These are phyloP conservation scores for Hypoxylon rickii DNA, from an alignment of 495 filamentous ascomycete species.

Conservation along the genomic window DNA sequence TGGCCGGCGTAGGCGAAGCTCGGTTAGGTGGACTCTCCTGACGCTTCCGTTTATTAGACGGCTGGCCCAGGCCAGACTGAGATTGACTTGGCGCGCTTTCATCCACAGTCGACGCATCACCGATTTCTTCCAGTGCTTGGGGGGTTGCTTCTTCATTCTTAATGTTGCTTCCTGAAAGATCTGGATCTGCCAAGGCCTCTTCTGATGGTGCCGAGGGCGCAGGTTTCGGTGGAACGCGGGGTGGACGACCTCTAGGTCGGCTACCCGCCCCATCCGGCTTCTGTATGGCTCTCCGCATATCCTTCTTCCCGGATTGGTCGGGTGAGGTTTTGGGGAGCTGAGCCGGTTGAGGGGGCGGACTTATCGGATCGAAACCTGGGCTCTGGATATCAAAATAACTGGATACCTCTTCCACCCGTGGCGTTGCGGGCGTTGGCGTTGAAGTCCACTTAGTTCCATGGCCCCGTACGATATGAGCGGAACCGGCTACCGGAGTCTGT, in stretches of 20 bases:
- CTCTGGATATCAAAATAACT: slow-evolving; percentile 41
- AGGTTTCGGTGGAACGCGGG: slow-evolving; percentile 38
- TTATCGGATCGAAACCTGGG: slow-evolving; percentile 52
- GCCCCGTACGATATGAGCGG: slow-evolving; percentile 39
- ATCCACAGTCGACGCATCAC: slow-evolving; percentile 54
- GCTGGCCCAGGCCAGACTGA: slow-evolving; percentile 18
- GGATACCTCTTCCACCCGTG: slow-evolving; percentile 36
- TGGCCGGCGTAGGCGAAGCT: slow-evolving; percentile 51
- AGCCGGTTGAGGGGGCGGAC: slow-evolving; percentile 48
- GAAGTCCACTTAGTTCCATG: slow-evolving; percentile 56
- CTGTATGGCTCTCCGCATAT: slow-evolving; percentile 28
- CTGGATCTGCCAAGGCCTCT: slow-evolving; percentile 55
- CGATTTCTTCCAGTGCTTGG: slow-evolving; percentile 52
- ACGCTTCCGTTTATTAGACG: slow-evolving; percentile 50
- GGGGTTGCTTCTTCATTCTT: slow-evolving; percentile 74
- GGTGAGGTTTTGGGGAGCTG: slow-evolving; percentile 35
- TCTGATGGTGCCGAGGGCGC: slow-evolving; percentile 55
- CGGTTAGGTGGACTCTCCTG: slow-evolving; percentile 47
- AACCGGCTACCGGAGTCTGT: slow-evolving; percentile 25
- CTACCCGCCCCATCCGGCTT: slow-evolving; percentile 32
- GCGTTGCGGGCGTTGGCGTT: slow-evolving; percentile 52
- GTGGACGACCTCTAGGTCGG: slow-evolving; percentile 42
- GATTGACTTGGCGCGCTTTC: slow-evolving; percentile 42
- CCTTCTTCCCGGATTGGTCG: slow-evolving; percentile 35
- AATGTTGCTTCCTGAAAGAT: slow-evolving; percentile 52